phyloP scores from a whole-genome alignment of 2,329 filamentous ascomycete species.

The Fusarium papillatum region DNA sequence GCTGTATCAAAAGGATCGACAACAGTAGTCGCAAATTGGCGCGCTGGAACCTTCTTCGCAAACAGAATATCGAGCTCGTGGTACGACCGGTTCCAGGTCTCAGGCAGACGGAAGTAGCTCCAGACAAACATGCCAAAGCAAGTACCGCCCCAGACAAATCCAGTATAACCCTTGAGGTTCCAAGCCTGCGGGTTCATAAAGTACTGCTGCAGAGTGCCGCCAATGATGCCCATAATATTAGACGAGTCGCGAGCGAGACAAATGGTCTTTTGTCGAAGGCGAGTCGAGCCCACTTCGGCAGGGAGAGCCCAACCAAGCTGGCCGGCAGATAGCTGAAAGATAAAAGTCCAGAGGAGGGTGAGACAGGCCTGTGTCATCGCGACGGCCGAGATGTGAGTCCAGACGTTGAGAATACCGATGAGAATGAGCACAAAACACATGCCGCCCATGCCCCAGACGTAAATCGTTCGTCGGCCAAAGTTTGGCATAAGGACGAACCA shows the following conservation, averaged over 20 bases:
- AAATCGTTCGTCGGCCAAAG: slow-evolving; percentile 58
- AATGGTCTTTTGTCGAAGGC: slow-evolving; percentile 47
- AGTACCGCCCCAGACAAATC: slow-evolving; percentile 46
- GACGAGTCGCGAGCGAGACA: slow-evolving; percentile 44
- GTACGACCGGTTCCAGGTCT: slow-evolving; percentile 50
- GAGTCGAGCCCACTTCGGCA: slow-evolving; percentile 46
- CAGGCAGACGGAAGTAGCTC: slow-evolving; percentile 63
- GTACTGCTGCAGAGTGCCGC: slow-evolving; percentile 43
- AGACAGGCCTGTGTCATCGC: slow-evolving; percentile 51
- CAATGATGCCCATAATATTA: slow-evolving; percentile 31
- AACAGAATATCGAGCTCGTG: slow-evolving; percentile 24
- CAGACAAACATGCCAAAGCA: slow-evolving; percentile 40
- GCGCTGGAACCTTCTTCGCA: slow-evolving; percentile 8
- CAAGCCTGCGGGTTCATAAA: slow-evolving; percentile 51
- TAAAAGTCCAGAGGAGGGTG: slow-evolving; percentile 48
- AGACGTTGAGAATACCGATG: slow-evolving; percentile 56
- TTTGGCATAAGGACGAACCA: slow-evolving; percentile 55
- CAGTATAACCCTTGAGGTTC: slow-evolving; percentile 55
- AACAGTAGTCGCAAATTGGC: slow-evolving; percentile 15
- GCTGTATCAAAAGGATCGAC: slow-evolving; percentile 14
- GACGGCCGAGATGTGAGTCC: slow-evolving; percentile 30
- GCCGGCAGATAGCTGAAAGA: slow-evolving; percentile 52
- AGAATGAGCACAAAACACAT: slow-evolving; percentile 54
- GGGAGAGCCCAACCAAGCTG: slow-evolving; percentile 51
- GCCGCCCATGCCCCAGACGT: slow-evolving; percentile 56